phyloP scores from a whole-genome alignment of 2,329 filamentous ascomycete genomes.

The Fusarium devonianum region DNA sequence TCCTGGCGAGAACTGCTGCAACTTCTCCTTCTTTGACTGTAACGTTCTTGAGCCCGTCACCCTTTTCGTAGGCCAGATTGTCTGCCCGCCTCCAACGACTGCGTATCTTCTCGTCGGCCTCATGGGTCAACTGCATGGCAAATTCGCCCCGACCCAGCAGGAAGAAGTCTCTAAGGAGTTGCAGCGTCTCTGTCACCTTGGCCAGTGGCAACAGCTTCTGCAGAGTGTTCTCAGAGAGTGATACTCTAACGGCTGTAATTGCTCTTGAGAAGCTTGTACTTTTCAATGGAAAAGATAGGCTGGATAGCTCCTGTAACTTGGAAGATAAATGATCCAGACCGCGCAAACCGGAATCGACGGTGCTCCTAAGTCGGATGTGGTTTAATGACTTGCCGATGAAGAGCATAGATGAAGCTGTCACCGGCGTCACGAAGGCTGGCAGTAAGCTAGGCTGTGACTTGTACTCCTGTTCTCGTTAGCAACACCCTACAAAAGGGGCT shows the following conservation, averaged over 20 bases:
- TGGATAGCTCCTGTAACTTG: conserved; percentile 74
- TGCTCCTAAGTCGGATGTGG: conserved; percentile 71
- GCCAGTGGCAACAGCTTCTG: conserved; percentile 81
- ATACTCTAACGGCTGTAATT: conserved; percentile 78
- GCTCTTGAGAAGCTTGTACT: conserved; percentile 73
- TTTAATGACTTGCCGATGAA: conserved; percentile 92
- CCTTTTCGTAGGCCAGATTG: conserved; percentile 63
- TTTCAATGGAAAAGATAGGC: conserved; percentile 76
- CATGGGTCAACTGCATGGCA: conserved; percentile 81
- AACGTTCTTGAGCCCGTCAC: conserved; percentile 54
- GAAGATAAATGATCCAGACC: conserved; percentile 69
- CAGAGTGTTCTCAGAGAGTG: conserved; percentile 82
- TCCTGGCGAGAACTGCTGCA: conserved; percentile 74
- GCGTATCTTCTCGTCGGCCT: conserved; percentile 82
- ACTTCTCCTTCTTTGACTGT: conserved; percentile 89
- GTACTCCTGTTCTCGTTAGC: conserved; percentile 58
- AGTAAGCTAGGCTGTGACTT: conserved; percentile 66
- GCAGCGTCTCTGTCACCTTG: conserved; percentile 78
- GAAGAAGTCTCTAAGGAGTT: conserved; percentile 84
- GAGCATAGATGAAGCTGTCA: conserved; percentile 82
- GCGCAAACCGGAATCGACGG: conserved; percentile 52
- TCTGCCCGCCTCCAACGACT: conserved; percentile 73
- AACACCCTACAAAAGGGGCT: neutral
- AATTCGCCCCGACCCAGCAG: conserved; percentile 90
- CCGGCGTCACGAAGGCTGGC: conserved; percentile 78